Conservation (phyloP, 2,329 filamentous ascomycete species). For the Sclerotinia subarctica region DNA sequence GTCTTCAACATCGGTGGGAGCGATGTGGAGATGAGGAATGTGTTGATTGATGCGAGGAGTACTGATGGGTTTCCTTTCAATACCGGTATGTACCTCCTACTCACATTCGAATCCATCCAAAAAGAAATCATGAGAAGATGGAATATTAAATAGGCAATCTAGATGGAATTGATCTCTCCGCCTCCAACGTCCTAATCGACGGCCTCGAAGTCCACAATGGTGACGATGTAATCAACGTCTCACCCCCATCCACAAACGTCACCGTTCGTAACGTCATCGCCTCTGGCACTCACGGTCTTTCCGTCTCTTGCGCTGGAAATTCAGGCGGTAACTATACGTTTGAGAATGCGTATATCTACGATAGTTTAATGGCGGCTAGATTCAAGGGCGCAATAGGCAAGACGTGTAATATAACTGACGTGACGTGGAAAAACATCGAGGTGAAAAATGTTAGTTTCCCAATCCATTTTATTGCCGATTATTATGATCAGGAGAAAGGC, state of each 20-base stretch:
- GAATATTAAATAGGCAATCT: background rate
- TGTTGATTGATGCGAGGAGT: constrained; percentile 12
- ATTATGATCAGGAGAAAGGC: constrained; percentile 10
- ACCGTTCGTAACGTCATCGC: constrained; percentile 15
- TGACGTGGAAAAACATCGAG: constrained; percentile 14
- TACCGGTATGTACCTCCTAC: constrained; percentile 1
- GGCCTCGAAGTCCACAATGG: constrained; percentile 18
- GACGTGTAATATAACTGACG: constrained; percentile 2
- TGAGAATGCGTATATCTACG: constrained; percentile 13
- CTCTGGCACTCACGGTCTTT: constrained; percentile 10
- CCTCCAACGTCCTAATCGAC: constrained; percentile 12
- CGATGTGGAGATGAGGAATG: constrained; percentile 13
- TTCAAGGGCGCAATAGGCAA: constrained; percentile 2
- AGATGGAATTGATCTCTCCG: constrained; percentile 17
- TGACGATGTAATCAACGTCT: constrained; percentile 16
- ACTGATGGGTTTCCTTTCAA: constrained; percentile 9
- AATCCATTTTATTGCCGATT: constrained; percentile 17
- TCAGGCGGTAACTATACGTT: constrained; percentile 10
- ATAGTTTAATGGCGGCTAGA: constrained; percentile 13
- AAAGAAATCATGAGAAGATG: rapidly evolving
- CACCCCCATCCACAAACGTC: constrained; percentile 2
- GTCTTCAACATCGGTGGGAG: constrained; percentile 14
- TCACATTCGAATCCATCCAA: background rate
- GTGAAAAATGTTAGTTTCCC: constrained; percentile 14
- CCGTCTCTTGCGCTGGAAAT: background rate